Conservation (phyloP, 306 rosid species). For the Vachellia pachyceras region DNA sequence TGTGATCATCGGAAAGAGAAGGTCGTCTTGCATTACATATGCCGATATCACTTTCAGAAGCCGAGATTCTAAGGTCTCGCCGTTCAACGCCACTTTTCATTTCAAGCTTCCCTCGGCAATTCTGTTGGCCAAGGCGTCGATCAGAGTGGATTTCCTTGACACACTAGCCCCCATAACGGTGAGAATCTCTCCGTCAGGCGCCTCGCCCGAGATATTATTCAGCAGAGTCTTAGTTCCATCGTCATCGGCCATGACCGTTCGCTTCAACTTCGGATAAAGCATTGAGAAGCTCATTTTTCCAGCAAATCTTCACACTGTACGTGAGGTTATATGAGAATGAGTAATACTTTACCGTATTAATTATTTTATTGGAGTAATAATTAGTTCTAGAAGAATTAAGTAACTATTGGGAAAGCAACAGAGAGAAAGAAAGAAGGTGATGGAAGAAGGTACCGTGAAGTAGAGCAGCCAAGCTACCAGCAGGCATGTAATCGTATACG, state of each 20-base stretch:
- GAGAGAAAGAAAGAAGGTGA: no score
- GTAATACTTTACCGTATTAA: no score
- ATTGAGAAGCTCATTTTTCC: conserved; percentile 46
- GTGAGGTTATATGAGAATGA: no score
- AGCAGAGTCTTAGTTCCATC: conserved; percentile 54
- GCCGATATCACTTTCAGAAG: conserved; percentile 69
- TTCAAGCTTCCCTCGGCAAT: conserved; percentile 71
- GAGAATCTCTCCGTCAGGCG: conserved; percentile 65
- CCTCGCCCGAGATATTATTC: conserved; percentile 68
- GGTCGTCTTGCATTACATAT: conserved; percentile 78
- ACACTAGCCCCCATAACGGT: conserved; percentile 79
- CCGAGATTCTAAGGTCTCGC: conserved; percentile 62
- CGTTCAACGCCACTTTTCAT: conserved; percentile 59
- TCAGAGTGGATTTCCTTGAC: conserved; percentile 72
- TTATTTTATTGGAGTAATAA: no score
- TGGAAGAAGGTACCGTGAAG: no score
- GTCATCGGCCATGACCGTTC: conserved; percentile 24
- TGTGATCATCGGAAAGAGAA: conserved; percentile 71
- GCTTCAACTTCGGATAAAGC: neutral
- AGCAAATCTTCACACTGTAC: conserved; percentile 59
- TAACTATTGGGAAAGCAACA: no score
- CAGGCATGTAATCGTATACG: no score
- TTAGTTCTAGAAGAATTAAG: no score
- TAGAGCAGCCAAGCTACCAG: no score
- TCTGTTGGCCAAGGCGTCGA: conserved; percentile 69